phyloP scores from a whole-genome alignment of 768 basidiomycete genomes.

The Podaxis carcinomalis region DNA sequence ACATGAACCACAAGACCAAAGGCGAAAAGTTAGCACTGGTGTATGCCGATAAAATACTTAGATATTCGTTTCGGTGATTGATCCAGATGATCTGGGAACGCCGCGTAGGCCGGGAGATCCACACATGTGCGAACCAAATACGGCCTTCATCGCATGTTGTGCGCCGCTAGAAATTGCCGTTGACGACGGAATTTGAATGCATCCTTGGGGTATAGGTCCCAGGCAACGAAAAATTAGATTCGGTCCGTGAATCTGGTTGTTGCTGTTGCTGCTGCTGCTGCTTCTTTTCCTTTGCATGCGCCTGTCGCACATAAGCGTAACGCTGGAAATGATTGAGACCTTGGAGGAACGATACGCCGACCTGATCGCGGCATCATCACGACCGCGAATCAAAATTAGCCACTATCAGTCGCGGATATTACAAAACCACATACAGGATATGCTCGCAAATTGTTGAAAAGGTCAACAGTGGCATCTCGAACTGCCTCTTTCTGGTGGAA shows the following conservation, averaged over 20 bases:
- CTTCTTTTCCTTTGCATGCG: slow-evolving; percentile 57
- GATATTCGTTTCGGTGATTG: neutral
- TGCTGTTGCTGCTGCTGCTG: slow-evolving; percentile 29
- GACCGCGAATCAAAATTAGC: slow-evolving; percentile 1
- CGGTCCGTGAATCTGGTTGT: slow-evolving; percentile 13
- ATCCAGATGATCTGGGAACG: slow-evolving; percentile 7
- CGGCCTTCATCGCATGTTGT: neutral
- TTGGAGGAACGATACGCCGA: slow-evolving; percentile 74
- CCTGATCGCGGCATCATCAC: slow-evolving; percentile 34
- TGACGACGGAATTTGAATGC: slow-evolving; percentile 28
- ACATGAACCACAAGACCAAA: neutral
- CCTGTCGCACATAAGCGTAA: slow-evolving; percentile 82
- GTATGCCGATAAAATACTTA: neutral
- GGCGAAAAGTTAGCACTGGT: neutral
- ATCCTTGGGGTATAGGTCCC: slow-evolving; percentile 21
- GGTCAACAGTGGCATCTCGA: slow-evolving; percentile 75
- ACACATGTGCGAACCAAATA: neutral
- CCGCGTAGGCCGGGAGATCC: neutral
- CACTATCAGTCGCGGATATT: slow-evolving; percentile 10
- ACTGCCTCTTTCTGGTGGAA: slow-evolving; percentile 83
- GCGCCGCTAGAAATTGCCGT: slow-evolving; percentile 1
- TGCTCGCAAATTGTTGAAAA: slow-evolving; percentile 74
- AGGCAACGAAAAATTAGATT: slow-evolving; percentile 8
- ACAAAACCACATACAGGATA: slow-evolving; percentile 56
- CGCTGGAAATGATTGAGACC: slow-evolving; percentile 86